Percentiles rank a stretch among this genome's conserved stretches.
These are phyloP conservation scores for Solanum infundibuliforme DNA, from an alignment of 257 asterid genomes.

Conservation along the genomic window DNA sequence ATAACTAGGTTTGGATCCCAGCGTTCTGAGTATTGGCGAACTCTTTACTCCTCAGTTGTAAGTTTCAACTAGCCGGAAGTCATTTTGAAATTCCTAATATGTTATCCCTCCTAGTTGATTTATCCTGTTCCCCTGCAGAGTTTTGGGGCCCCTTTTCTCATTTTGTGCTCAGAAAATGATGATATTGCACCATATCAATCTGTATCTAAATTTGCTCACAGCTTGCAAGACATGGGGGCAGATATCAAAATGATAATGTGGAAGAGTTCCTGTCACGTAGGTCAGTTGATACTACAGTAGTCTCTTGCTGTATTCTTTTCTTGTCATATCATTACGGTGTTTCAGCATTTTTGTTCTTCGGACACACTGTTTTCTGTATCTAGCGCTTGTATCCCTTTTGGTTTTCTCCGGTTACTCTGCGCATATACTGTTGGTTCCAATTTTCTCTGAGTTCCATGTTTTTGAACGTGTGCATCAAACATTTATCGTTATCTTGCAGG, in stretches of 20 bases:
- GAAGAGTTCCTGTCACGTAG: slow-evolving; percentile 26
- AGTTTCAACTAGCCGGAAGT: slow-evolving; percentile 16
- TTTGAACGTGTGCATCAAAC: background rate
- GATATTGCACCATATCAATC: slow-evolving; percentile 49
- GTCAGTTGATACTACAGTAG: slow-evolving; percentile 25
- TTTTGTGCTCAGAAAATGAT: slow-evolving; percentile 60
- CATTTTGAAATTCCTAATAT: background rate
- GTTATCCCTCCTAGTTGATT: slow-evolving; percentile 1
- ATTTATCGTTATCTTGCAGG: slow-evolving; percentile 27
- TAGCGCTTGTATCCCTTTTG: background rate
- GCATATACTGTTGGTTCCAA: background rate
- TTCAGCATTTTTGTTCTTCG: background rate
- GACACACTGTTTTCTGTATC: background rate
- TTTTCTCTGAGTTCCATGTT: background rate
- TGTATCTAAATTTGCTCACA: slow-evolving; percentile 43
- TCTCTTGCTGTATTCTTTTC: background rate
- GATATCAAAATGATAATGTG: slow-evolving; percentile 47
- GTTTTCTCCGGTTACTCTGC: background rate
- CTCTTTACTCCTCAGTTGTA: slow-evolving; percentile 74
- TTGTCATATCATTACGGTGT: background rate
- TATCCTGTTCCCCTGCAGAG: slow-evolving; percentile 26
- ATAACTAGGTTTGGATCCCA: slow-evolving; percentile 76
- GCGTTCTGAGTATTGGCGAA: slow-evolving; percentile 66
- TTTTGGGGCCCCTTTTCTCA: slow-evolving; percentile 65
- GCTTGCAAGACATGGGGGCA: slow-evolving; percentile 58